Percentiles rank a stretch among this genome's conserved stretches.
phyloP scores from a whole-genome alignment of 2,329 filamentous ascomycete genomes.

The Talaromyces islandicus region DNA sequence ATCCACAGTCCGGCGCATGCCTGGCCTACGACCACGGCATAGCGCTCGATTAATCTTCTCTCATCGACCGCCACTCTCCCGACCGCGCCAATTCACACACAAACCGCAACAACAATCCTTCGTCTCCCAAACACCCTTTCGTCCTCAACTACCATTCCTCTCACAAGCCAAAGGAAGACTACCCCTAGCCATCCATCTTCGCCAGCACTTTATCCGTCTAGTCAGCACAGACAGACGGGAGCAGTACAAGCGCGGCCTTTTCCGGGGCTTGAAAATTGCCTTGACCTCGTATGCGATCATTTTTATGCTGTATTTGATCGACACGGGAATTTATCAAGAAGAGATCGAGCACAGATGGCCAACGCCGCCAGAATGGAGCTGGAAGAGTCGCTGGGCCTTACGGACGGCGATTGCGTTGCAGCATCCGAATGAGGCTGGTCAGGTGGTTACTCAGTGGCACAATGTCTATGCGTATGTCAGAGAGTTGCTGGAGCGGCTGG shows the following conservation, averaged over 20 bases:
- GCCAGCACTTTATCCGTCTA: constrained; percentile 57
- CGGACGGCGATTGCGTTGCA: constrained; percentile 59
- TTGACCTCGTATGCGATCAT: constrained; percentile 65
- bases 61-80: constrained; percentile 16
- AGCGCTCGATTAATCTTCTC: constrained; percentile 9
- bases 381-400: constrained; percentile 61
- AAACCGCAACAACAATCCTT: constrained; percentile 49
- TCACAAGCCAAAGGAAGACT: constrained; percentile 26
- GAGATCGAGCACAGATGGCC: constrained; percentile 68
- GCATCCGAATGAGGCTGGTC: constrained; percentile 50
- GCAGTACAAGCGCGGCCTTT: constrained; percentile 44
- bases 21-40: constrained; percentile 28
- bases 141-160: constrained; percentile 62
- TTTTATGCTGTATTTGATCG: constrained; percentile 54
- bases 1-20: constrained; percentile 34
- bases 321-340: constrained; percentile 66
- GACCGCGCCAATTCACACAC: constrained; percentile 52
- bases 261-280: constrained; percentile 63
- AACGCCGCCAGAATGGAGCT: constrained; percentile 76
- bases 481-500: constrained; percentile 59
- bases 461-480: constrained; percentile 56
- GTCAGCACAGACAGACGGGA: constrained; percentile 67
- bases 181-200: constrained; percentile 46
- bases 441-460: constrained; percentile 61
- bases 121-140: constrained; percentile 43